Percentiles rank a stretch among this genome's conserved stretches.
Evolutionary conservation across 2,329 filamentous ascomycete species (phyloP).

Genomic region (Exophiala lecanii-corni): DNA sequence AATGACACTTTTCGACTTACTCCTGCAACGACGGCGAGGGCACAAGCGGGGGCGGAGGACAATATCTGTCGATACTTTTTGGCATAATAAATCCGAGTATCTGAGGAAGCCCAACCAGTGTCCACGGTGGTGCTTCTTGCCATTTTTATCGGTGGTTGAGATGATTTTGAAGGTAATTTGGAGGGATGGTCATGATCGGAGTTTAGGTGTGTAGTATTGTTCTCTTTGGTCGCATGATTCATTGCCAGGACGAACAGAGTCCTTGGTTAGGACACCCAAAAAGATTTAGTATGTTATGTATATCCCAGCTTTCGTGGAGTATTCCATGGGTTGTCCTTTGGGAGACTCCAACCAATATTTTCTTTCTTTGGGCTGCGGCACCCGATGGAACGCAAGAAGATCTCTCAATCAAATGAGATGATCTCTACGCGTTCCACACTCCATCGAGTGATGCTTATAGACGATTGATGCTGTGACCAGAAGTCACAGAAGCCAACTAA

Average conservation of each 20-base stretch:
- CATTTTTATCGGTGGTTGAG: slow-evolving; percentile 27
- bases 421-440: slow-evolving; percentile 48
- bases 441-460: slow-evolving; percentile 31
- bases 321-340: too few species aligned
- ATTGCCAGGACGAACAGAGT: slow-evolving; percentile 17
- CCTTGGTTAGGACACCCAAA: too few species aligned
- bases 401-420: slow-evolving; percentile 45
- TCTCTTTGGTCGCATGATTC: slow-evolving; percentile 25
- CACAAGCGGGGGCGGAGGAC: slow-evolving; percentile 41
- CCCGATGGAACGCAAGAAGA: slow-evolving; percentile 50
- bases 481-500: slow-evolving; percentile 10
- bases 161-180: slow-evolving; percentile 32
- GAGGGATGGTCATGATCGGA: slow-evolving; percentile 39
- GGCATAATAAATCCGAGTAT: slow-evolving; percentile 39
- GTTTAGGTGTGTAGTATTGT: slow-evolving; percentile 19
- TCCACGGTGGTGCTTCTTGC: slow-evolving; percentile 13
- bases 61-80: slow-evolving; percentile 45
- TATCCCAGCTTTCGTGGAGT: too few species aligned
- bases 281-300: too few species aligned
- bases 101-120: slow-evolving; percentile 23
- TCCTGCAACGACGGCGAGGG: slow-evolving; percentile 43
- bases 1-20: slow-evolving; percentile 31
- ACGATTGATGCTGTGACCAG: slow-evolving; percentile 8
- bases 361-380: slow-evolving; percentile 38
- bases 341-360: too few species aligned